Evolutionary conservation across 2,329 filamentous ascomycete species (phyloP).

Genomic region (Fusarium sp.): DNA sequence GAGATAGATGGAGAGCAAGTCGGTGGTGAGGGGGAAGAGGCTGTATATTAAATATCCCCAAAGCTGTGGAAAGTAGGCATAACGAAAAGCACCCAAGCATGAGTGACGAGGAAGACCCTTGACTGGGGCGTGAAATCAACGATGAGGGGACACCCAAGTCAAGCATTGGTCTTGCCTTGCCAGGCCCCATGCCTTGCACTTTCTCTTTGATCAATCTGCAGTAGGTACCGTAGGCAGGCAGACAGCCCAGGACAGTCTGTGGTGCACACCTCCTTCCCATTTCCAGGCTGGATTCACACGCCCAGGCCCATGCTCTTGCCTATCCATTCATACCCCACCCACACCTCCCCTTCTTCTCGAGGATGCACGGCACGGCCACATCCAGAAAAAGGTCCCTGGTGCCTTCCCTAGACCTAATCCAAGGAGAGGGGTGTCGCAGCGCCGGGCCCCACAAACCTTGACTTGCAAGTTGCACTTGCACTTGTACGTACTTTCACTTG

Average conservation of each 20-base stretch:
- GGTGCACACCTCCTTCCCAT: constrained; percentile 10
- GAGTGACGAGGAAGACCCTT: constrained; percentile 35
- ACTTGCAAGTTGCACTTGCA: constrained; percentile 3
- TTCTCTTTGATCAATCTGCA: constrained; percentile 20
- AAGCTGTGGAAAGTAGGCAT: constrained; percentile 36
- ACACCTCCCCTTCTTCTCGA: constrained; percentile 12
- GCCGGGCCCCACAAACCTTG: constrained; percentile 17
- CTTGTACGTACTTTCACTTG: constrained; percentile 5
- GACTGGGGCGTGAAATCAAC: constrained; percentile 11
- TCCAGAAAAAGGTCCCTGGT: constrained; percentile 36
- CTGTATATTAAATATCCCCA: constrained; percentile 50
- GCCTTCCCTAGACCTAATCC: neutral
- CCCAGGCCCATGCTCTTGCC: constrained; percentile 2
- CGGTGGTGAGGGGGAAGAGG: constrained; percentile 45
- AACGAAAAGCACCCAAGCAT: constrained; percentile 24
- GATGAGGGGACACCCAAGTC: constrained; percentile 16
- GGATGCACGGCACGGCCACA: constrained; percentile 33
- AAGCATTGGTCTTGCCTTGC: constrained; percentile 17
- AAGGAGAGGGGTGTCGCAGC: constrained; percentile 18
- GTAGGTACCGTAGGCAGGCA: neutral
- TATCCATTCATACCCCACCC: neutral
- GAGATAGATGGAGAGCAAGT: constrained; percentile 39
- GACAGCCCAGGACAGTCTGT: neutral
- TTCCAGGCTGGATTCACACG: constrained; percentile 15
- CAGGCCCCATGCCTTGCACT: constrained; percentile 10